Conservation (phyloP, 2,329 filamentous ascomycete species). For the Fusarium compactum region DNA sequence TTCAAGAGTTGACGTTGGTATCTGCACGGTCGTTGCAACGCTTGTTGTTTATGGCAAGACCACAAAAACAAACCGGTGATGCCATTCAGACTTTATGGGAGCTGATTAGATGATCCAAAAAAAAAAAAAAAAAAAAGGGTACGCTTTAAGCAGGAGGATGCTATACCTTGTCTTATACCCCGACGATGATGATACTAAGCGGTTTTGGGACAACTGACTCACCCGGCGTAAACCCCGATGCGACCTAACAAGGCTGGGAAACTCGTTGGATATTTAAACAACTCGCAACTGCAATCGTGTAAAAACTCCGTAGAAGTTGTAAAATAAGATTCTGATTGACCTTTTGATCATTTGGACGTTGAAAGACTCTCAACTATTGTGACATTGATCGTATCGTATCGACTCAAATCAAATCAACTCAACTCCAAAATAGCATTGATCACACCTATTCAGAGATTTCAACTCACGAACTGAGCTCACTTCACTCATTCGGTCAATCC, state of each 20-base stretch:
- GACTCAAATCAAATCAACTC: neutral
- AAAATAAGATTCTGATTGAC: neutral
- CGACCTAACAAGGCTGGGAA: slow-evolving; percentile 1
- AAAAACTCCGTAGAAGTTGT: neutral
- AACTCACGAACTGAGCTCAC: neutral
- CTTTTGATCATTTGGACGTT: neutral
- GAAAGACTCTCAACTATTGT: neutral
- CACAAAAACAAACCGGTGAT: neutral
- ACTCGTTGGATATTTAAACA: neutral
- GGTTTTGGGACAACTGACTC: slow-evolving; percentile 33
- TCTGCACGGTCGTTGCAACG: neutral
- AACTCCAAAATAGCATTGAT: neutral
- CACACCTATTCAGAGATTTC: neutral
- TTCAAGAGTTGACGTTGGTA: neutral
- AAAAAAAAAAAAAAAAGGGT: neutral
- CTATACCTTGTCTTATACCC: neutral
- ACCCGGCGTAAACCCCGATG: slow-evolving; percentile 31
- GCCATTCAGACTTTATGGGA: neutral
- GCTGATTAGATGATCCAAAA: neutral
- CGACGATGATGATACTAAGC: neutral
- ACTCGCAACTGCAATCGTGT: neutral
- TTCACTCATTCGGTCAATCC: neutral
- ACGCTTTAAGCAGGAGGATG: slow-evolving; percentile 1
- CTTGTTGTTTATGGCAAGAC: neutral
- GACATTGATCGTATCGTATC: neutral